A percentile compares a stretch with the other conserved stretches of the same genome.
These are phyloP conservation scores for Cryptosporidium sp. DNA, from an alignment of 169 alveolate species.

Conservation along the genomic window DNA sequence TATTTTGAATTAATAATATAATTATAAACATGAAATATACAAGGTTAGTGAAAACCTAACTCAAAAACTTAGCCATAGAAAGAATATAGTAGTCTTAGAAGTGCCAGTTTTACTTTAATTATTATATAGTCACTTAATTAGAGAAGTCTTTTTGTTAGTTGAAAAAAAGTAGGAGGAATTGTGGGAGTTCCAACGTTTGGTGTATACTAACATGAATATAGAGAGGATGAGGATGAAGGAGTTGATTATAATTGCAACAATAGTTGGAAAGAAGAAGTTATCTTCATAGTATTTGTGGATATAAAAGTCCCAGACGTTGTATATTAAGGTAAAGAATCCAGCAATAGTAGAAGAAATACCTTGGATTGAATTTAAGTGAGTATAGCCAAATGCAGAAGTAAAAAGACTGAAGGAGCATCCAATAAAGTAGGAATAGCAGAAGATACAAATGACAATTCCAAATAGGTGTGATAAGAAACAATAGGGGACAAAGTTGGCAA, in stretches of 20 bases:
- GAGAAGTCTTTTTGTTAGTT: slow-evolving; percentile 14
- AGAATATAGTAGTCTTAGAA: neutral
- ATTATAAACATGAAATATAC: too few relatives aligned
- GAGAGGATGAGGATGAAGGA: slow-evolving; percentile 28
- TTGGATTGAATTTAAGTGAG: slow-evolving; percentile 46
- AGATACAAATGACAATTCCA: slow-evolving; percentile 57
- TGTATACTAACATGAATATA: slow-evolving; percentile 5
- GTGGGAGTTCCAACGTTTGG: slow-evolving; percentile 37
- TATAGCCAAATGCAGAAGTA: slow-evolving; percentile 58
- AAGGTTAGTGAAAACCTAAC: neutral
- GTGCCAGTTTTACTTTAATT: neutral
- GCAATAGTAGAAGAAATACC: slow-evolving; percentile 74
- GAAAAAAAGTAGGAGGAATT: slow-evolving; percentile 29
- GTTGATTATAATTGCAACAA: slow-evolving; percentile 29
- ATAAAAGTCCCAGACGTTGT: slow-evolving; percentile 48
- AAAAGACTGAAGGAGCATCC: slow-evolving; percentile 67
- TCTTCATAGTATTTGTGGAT: slow-evolving; percentile 11
- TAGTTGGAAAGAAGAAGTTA: slow-evolving; percentile 18
- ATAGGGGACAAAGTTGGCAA: slow-evolving; percentile 42
- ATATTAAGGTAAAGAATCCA: slow-evolving; percentile 33
- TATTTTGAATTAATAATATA: too few relatives aligned
- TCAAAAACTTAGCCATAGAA: neutral
- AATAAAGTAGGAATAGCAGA: slow-evolving; percentile 68
- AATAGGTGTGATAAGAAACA: slow-evolving; percentile 35
- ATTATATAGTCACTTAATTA: slow-evolving; percentile 19